phyloP scores from a whole-genome alignment of 371 early-diverging fungal species.

The Phascolomyces articulosus region DNA sequence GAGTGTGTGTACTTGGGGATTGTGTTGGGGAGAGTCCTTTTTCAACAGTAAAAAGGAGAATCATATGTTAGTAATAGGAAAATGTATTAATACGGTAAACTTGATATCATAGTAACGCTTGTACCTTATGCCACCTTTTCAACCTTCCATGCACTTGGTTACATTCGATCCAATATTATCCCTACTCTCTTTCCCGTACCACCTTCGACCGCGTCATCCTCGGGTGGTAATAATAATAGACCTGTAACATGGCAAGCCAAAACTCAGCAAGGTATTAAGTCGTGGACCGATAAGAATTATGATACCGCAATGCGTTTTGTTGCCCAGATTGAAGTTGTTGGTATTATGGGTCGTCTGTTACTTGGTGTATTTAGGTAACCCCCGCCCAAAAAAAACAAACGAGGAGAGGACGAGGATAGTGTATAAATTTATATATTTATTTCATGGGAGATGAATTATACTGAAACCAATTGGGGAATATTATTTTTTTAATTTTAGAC shows the following conservation, averaged over 20 bases:
- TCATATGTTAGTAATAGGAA: no score
- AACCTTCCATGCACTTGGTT: conserved; percentile 81
- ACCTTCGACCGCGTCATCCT: conserved; percentile 17
- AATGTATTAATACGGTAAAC: no score
- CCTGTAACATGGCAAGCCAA: conserved; percentile 44
- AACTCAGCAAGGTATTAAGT: conserved; percentile 61
- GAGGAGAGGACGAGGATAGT: conserved; percentile 17
- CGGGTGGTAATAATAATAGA: conserved; percentile 1
- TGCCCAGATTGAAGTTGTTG: conserved; percentile 78
- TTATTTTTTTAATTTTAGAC: conserved; percentile 24
- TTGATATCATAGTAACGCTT: conserved; percentile 84
- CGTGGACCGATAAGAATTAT: conserved; percentile 74
- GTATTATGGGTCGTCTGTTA: conserved; percentile 72
- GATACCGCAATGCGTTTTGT: conserved; percentile 73
- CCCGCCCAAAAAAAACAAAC: no score
- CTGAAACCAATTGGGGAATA: no score
- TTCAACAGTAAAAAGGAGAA: neutral
- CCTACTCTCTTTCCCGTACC: conserved; percentile 69
- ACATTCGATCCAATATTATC: conserved; percentile 74
- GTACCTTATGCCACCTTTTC: conserved; percentile 87
- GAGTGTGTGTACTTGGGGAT: no score
- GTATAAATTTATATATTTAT: neutral
- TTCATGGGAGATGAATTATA: no score
- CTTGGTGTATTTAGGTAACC: conserved; percentile 71
- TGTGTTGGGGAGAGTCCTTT: no score